These are phyloP conservation scores for Candida loeiensis DNA, from an alignment of 805 yeast genomes.

Conservation along the genomic window DNA sequence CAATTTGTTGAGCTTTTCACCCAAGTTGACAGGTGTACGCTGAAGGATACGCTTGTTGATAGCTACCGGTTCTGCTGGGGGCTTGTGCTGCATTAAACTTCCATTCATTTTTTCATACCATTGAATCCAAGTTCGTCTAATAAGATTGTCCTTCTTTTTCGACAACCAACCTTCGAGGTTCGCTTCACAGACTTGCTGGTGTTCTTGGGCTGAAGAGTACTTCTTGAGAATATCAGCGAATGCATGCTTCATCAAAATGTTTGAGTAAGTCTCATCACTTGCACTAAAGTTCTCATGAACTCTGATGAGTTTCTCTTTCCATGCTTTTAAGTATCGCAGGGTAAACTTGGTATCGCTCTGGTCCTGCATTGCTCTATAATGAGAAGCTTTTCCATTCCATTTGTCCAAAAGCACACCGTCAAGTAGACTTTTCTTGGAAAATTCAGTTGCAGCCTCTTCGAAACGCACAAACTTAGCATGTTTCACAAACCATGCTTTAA, in stretches of 20 bases:
- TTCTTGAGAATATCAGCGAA: neutral
- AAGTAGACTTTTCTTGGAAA: conserved; percentile 2
- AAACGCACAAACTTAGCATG: neutral
- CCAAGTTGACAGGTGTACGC: conserved; percentile 3
- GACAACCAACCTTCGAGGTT: neutral
- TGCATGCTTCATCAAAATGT: neutral
- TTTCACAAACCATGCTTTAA: conserved; percentile 2
- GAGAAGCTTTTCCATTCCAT: neutral
- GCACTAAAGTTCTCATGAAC: neutral
- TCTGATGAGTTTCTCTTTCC: neutral
- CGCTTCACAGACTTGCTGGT: neutral
- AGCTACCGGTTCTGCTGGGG: neutral
- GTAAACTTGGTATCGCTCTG: neutral
- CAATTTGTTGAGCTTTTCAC: conserved; percentile 7
- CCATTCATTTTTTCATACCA: conserved; percentile 7
- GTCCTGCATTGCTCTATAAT: neutral
- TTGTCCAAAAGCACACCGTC: conserved; percentile 1
- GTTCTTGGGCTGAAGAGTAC: neutral
- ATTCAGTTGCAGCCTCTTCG: conserved; percentile 4
- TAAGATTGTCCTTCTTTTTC: neutral
- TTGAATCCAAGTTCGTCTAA: neutral
- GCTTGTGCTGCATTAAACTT: neutral
- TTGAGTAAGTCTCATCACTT: neutral
- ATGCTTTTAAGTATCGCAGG: neutral
- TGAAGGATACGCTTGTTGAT: neutral